Conservation (phyloP, 805 yeast species). For the Starmerella vaccinii region DNA sequence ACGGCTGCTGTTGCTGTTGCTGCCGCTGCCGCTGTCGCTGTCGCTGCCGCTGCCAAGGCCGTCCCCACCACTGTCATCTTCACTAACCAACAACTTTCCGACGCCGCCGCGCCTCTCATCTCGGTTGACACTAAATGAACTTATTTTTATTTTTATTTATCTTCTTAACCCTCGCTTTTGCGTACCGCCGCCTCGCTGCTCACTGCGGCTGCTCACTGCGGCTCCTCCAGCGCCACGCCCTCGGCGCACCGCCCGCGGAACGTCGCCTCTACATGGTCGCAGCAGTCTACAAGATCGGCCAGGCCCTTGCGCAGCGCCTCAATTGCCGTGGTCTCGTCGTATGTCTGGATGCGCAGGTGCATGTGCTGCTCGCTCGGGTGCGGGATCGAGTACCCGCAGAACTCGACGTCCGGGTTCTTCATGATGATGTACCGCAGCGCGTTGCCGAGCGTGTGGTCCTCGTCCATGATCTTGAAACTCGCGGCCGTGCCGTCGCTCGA, state of each 20-base stretch:
- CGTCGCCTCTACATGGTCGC: slow-evolving; percentile 70
- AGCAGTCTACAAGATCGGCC: slow-evolving; percentile 69
- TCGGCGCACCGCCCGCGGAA: slow-evolving; percentile 60
- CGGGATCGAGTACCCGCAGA: slow-evolving; percentile 96
- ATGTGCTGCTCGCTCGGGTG: slow-evolving; percentile 91
- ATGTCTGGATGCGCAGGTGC: slow-evolving; percentile 89
- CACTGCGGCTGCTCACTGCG: background rate
- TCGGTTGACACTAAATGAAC: background rate
- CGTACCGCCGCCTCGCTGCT: background rate
- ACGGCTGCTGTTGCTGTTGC: too few species aligned
- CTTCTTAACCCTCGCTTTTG: background rate
- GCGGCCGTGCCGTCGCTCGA: slow-evolving; percentile 91
- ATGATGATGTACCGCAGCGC: slow-evolving; percentile 86
- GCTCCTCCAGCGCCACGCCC: slow-evolving; percentile 10
- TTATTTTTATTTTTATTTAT: background rate
- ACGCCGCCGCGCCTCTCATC: too few species aligned
- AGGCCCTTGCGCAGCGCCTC: slow-evolving; percentile 90
- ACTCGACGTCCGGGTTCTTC: slow-evolving; percentile 97
- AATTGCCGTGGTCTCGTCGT: slow-evolving; percentile 71
- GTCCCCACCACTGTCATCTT: too few species aligned
- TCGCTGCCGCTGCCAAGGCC: too few species aligned
- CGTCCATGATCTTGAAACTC: slow-evolving; percentile 83
- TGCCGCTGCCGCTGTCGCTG: too few species aligned
- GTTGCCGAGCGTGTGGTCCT: slow-evolving; percentile 94
- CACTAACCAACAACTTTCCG: too few species aligned